phyloP scores from a whole-genome alignment of 208 protist genomes.

The Crithidia mellificae region DNA sequence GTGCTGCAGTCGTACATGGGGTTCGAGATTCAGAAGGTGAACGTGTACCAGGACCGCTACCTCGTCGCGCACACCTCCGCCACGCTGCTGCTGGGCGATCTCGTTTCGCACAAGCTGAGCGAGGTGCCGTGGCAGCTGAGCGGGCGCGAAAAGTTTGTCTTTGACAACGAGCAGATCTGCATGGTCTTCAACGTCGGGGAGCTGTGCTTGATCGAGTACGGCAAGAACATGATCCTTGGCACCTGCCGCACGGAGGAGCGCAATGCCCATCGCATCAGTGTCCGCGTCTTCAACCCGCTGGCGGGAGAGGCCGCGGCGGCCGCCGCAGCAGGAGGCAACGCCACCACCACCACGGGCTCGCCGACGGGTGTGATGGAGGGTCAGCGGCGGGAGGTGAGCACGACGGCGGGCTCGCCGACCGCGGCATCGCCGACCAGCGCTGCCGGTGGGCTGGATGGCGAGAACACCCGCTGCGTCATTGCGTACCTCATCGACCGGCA shows the following conservation, averaged over 20 bases:
- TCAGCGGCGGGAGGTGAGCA: constrained; percentile 36
- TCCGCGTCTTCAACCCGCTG: constrained; percentile 77
- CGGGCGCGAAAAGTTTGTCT: constrained; percentile 94
- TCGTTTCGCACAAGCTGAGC: constrained; percentile 93
- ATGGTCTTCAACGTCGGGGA: constrained; percentile 97
- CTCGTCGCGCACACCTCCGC: constrained; percentile 94
- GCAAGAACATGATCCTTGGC: constrained; percentile 94
- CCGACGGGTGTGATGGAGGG: background rate
- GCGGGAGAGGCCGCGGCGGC: constrained; percentile 5
- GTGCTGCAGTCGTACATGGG: constrained; percentile 94
- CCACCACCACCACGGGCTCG: background rate
- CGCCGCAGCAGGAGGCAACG: background rate
- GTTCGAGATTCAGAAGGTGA: constrained; percentile 96
- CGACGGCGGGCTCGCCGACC: constrained; percentile 18
- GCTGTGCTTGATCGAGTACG: constrained; percentile 97
- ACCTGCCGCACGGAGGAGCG: constrained; percentile 96
- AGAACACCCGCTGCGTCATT: constrained; percentile 85
- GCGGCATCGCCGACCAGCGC: constrained; percentile 2
- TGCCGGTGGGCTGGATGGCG: constrained; percentile 11
- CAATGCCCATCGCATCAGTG: constrained; percentile 93
- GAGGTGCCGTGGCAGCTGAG: constrained; percentile 94
- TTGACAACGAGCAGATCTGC: constrained; percentile 95
- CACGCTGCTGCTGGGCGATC: constrained; percentile 96
- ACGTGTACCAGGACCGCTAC: constrained; percentile 96
- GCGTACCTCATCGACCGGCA: constrained; percentile 96